Base-by-base conservation (phyloP, 805 yeast species). In the Kluyveromyces lactis region DNA sequence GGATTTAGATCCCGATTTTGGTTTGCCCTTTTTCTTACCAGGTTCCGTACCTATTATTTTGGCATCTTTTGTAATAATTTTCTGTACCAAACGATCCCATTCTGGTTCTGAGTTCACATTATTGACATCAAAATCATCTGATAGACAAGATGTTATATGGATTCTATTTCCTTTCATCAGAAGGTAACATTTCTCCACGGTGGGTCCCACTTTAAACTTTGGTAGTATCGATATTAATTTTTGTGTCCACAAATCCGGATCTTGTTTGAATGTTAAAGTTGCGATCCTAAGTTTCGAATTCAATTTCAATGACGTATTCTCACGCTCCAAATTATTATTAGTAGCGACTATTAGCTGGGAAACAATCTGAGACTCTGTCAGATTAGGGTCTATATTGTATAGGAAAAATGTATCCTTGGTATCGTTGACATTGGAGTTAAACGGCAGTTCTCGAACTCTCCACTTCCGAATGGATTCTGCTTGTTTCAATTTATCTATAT, bases 321-420 rank as follows among this genome's bases (percentile, higher is more conserved):
- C 72, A 69, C 10, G 81, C 48, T 26, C 63, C 53, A 1, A 82
- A 27, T 64, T 34, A 3, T 24, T 17, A 13, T 34, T 15, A 12
- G 19, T 7, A 10, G 10, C 29, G 2, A 17, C 64, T 40, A 81
- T 76, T 44, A 57, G 67, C 6, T 75, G 75, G 13, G 73, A 54
- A 12, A 86, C 63, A 38, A 63, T 62, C 57, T 24, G 30, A 9
- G 77, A 79, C 49, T 80, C 86, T 0, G 94, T 81, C 5, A 81
- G 53, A 12, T 77, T 76, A 3, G 75, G 73, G 43, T 73, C 79
- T 15, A 86, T 66, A 1, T 95, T 95, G 60, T 79, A 84, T 15
- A 87, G 53, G 54, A 87, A 86, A 39, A 86, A 72, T 0, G 87
- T 71, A 38, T 17, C 37, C 19, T 5, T 34, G 4, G 30, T 17